Conservation (phyloP, 2,329 filamentous ascomycete species). For the Hypoxylon rubiginosum region DNA sequence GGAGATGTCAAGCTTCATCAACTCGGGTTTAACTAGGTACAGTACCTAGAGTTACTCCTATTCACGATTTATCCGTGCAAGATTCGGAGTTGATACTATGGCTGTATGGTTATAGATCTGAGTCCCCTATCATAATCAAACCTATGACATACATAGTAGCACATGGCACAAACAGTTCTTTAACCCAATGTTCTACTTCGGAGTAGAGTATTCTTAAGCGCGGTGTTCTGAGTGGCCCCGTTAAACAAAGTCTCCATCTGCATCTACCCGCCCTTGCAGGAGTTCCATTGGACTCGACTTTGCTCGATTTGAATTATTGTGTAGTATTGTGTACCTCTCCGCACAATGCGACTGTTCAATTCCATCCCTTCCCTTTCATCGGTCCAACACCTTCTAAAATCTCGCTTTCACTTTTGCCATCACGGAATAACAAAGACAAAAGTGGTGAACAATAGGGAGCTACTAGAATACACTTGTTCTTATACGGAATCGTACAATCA, state of each 20-base stretch:
- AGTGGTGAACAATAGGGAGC: not conserved
- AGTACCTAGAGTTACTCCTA: not conserved
- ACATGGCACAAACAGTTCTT: too few species aligned
- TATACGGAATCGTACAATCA: too few species aligned
- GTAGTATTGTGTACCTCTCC: not conserved
- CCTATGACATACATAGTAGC: too few species aligned
- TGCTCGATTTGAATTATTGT: too few species aligned
- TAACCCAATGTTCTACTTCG: too few species aligned
- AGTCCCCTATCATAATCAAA: too few species aligned
- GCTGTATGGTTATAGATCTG: too few species aligned
- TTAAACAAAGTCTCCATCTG: slow-evolving; percentile 6
- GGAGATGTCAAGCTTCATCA: not conserved
- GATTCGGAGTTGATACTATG: too few species aligned
- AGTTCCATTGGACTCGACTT: not conserved
- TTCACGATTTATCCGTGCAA: not conserved
- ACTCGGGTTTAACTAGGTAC: not conserved
- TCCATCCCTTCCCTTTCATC: too few species aligned
- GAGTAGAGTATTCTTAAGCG: too few species aligned
- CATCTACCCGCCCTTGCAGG: slow-evolving; percentile 20
- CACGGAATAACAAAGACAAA: not conserved
- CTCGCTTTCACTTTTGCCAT: not conserved
- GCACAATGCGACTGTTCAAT: not conserved
- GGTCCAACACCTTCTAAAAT: not conserved
- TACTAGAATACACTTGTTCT: not conserved
- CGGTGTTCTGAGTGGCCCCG: not conserved